Percentiles rank a stretch among this genome's conserved stretches.
These are phyloP conservation scores for Rhododendron henanense DNA, from an alignment of 148 eudicot species.

Conservation along the genomic window DNA sequence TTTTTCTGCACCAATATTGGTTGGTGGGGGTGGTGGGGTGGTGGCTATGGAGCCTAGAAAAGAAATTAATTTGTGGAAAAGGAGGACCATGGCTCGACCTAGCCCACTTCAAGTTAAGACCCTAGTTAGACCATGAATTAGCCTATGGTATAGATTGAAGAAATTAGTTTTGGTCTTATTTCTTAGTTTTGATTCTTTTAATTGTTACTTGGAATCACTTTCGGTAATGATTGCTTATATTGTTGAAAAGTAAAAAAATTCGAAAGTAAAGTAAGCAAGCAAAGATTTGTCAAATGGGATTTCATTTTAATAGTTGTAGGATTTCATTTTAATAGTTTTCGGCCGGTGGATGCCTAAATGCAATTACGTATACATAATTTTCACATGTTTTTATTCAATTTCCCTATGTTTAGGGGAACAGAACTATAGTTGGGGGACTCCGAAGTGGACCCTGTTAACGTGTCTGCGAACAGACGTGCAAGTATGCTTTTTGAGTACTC, in stretches of 20 bases:
- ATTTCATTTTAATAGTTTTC: too few species aligned
- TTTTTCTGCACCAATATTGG: slow-evolving; percentile 55
- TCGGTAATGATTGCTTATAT: neutral
- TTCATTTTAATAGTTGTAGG: too few species aligned
- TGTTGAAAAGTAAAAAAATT: neutral
- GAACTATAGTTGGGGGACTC: too few species aligned
- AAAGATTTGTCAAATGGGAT: too few species aligned
- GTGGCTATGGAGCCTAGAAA: slow-evolving; percentile 44
- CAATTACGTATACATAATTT: too few species aligned
- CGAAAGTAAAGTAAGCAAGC: too few species aligned
- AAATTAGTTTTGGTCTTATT: neutral
- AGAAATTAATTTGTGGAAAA: slow-evolving; percentile 86
- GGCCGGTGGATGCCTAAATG: too few species aligned
- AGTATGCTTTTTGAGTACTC: too few species aligned
- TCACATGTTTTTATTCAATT: too few species aligned
- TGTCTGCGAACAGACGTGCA: too few species aligned
- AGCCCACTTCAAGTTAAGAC: slow-evolving; percentile 49
- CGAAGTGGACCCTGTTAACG: too few species aligned
- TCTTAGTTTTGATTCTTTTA: neutral
- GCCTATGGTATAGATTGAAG: neutral
- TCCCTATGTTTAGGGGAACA: too few species aligned
- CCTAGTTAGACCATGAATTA: slow-evolving; percentile 11
- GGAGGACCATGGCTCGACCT: slow-evolving; percentile 72
- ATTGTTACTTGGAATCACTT: neutral
- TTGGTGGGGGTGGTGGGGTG: neutral